Percentiles rank a stretch among this genome's conserved stretches.
Evolutionary conservation across 805 yeast genomes (phyloP).

Genomic region (Ogataea dorogensis): DNA sequence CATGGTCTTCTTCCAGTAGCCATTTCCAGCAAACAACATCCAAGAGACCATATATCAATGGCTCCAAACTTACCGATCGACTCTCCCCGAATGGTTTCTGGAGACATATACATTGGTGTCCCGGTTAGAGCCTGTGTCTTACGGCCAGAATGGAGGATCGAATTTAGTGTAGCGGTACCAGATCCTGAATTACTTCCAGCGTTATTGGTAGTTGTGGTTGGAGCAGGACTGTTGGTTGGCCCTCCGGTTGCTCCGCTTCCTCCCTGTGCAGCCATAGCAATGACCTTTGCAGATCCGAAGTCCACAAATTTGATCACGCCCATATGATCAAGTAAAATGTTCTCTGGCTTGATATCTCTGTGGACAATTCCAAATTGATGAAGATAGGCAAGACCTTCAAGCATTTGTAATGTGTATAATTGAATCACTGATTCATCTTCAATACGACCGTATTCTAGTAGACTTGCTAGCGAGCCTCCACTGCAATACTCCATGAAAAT

Average conservation of each 20-base stretch:
- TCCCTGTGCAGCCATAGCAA: constrained; percentile 54
- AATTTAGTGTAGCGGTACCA: constrained; percentile 16
- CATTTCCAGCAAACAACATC: constrained; percentile 96
- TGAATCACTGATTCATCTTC: constrained; percentile 94
- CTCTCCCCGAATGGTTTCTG: constrained; percentile 87
- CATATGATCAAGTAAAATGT: constrained; percentile 82
- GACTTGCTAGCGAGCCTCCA: constrained; percentile 86
- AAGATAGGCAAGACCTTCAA: constrained; percentile 91
- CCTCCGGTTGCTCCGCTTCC: constrained; percentile 6
- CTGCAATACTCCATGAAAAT: constrained; percentile 98
- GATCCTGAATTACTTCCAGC: constrained; percentile 11
- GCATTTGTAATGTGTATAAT: constrained; percentile 85
- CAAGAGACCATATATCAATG: constrained; percentile 92
- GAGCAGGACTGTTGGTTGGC: constrained; percentile 2
- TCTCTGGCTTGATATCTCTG: constrained; percentile 95
- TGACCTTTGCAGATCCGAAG: constrained; percentile 95
- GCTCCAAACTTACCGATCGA: constrained; percentile 59
- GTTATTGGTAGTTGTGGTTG: constrained; percentile 9
- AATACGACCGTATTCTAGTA: constrained; percentile 87
- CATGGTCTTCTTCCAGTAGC: constrained; percentile 95
- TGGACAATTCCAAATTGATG: constrained; percentile 96
- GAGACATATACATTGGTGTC: constrained; percentile 99
- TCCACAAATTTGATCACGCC: constrained; percentile 95
- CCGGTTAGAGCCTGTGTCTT: constrained; percentile 60
- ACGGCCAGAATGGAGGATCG: constrained; percentile 23